phyloP scores from a whole-genome alignment of 139 green algal genomes.

The Pleodorina starrii region DNA sequence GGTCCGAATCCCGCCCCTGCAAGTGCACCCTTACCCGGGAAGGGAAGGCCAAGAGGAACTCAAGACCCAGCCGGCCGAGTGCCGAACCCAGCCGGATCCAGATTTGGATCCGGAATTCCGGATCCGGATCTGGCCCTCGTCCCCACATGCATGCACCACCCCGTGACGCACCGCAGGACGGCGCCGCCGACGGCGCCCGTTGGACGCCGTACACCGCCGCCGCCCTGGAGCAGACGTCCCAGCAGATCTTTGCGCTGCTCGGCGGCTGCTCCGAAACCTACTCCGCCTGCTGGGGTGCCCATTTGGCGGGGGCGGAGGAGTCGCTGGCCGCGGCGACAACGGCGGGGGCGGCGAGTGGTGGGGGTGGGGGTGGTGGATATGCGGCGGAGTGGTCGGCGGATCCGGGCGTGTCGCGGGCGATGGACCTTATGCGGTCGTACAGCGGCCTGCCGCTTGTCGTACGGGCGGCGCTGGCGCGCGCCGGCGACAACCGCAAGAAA shows the following conservation, averaged over 20 bases:
- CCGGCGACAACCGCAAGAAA: slow-evolving; percentile 3
- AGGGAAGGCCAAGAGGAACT: too few relatives aligned
- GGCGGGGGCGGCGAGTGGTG: not conserved
- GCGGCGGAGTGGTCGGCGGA: slow-evolving; percentile 9
- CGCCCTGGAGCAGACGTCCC: not conserved
- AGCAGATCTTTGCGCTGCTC: slow-evolving; percentile 36
- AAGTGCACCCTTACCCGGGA: too few relatives aligned
- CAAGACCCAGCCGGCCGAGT: too few relatives aligned
- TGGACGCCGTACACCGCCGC: slow-evolving; percentile 1
- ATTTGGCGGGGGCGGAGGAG: not conserved
- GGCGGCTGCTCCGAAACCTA: not conserved
- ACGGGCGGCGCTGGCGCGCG: slow-evolving; percentile 27
- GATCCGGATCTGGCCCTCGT: too few relatives aligned
- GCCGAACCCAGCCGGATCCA: too few relatives aligned
- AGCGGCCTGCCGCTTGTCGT: slow-evolving; percentile 24
- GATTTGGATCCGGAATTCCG: too few relatives aligned
- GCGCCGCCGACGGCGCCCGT: not conserved
- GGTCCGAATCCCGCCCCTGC: too few relatives aligned
- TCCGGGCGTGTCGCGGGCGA: not conserved
- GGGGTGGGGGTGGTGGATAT: too few relatives aligned
- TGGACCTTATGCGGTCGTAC: slow-evolving; percentile 25
- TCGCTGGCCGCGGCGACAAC: not conserved
- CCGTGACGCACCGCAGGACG: too few relatives aligned
- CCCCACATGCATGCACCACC: too few relatives aligned
- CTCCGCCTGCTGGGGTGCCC: not conserved